phyloP scores from a whole-genome alignment of 257 asterid genomes.

The Gentiana straminea region DNA sequence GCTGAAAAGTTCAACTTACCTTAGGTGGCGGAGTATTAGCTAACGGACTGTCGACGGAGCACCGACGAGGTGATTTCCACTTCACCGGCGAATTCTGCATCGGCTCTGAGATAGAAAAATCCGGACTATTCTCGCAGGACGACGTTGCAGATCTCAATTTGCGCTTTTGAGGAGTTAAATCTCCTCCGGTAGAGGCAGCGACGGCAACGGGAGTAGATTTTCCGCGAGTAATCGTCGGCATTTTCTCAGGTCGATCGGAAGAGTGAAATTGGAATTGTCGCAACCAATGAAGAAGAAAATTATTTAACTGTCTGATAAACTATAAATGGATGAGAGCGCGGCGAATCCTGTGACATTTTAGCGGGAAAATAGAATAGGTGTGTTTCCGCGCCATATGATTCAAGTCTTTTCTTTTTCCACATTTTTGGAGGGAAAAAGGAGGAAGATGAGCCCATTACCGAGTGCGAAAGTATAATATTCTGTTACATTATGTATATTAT shows the following conservation, averaged over 20 bases:
- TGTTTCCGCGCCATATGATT: too few relatives aligned
- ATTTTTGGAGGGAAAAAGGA: too few relatives aligned
- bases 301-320: not conserved
- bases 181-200: conserved; percentile 13
- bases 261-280: not conserved
- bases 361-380: too few relatives aligned
- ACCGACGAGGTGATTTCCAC: conserved; percentile 53
- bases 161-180: conserved; percentile 41
- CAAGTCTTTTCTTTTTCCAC: too few relatives aligned
- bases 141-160: conserved; percentile 39
- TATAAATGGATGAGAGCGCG: not conserved
- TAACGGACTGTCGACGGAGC: conserved; percentile 33
- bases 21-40: conserved; percentile 19
- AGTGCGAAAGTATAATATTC: too few relatives aligned
- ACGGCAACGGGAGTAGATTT: conserved; percentile 21
- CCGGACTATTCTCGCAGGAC: conserved; percentile 1
- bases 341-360: not conserved
- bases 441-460: too few relatives aligned
- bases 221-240: conserved; percentile 47
- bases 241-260: conserved; percentile 3
- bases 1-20: conserved; percentile 20
- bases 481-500: too few relatives aligned
- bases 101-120: conserved; percentile 22
- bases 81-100: conserved; percentile 28
- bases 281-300: not conserved